Percentiles rank a stretch among this genome's conserved stretches.
Evolutionary conservation across 495 filamentous ascomycete species (phyloP).

Genomic region (Evernia prunastri): DNA sequence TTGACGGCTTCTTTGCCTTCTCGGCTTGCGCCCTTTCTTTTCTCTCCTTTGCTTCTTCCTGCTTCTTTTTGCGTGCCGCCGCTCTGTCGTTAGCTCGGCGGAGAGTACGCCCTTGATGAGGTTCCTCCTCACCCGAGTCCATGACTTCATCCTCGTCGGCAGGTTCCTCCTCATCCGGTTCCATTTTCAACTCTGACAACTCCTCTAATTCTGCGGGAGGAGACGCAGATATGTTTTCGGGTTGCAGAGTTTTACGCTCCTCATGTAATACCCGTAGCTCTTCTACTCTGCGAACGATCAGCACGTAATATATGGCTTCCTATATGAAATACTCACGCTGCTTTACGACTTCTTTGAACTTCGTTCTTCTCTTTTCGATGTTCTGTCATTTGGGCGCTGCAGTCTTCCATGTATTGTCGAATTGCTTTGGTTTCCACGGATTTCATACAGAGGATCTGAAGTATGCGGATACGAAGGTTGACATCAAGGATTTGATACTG

Average conservation of each 20-base stretch:
- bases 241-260: conserved; percentile 77
- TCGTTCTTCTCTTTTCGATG: conserved; percentile 94
- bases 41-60: conserved; percentile 76
- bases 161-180: conserved; percentile 50
- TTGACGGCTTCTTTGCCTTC: conserved; percentile 76
- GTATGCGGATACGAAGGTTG: conserved; percentile 70
- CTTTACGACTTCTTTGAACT: conserved; percentile 74
- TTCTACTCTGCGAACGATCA: conserved; percentile 46
- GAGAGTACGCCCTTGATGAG: conserved; percentile 57
- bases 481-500: conserved; percentile 72
- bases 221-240: conserved; percentile 61
- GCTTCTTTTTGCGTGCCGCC: conserved; percentile 67
- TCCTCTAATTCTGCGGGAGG: conserved; percentile 56
- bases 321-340: conserved; percentile 55
- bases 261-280: conserved; percentile 78
- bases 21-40: conserved; percentile 73
- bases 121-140: conserved; percentile 59
- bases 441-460: conserved; percentile 83
- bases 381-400: conserved; percentile 83
- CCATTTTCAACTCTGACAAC: conserved; percentile 58
- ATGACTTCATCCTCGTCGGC: conserved; percentile 54
- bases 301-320: conserved; percentile 23
- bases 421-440: conserved; percentile 80
- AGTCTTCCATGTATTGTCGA: conserved; percentile 81
- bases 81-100: conserved; percentile 72